A percentile compares a stretch with the other conserved stretches of the same genome.
Evolutionary conservation across 2,329 filamentous ascomycete species (phyloP).

Genomic region (Ophiostoma populinum): DNA sequence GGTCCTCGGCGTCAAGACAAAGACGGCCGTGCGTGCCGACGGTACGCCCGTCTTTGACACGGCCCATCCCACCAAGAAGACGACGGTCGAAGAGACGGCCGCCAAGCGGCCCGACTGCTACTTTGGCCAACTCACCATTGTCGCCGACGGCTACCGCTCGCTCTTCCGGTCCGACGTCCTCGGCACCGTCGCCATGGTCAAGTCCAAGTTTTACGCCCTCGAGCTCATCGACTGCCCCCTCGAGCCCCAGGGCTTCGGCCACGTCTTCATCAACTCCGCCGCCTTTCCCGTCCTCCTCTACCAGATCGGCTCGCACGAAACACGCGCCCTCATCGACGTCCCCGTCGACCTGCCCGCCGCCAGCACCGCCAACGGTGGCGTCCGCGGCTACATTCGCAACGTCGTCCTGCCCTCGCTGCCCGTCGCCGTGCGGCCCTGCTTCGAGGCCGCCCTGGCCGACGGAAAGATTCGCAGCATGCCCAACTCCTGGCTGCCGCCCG

Average conservation of each 20-base stretch:
- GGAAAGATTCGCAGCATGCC: slow-evolving; percentile 75
- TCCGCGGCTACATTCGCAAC: slow-evolving; percentile 68
- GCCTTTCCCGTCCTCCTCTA: slow-evolving; percentile 72
- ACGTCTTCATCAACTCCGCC: slow-evolving; percentile 63
- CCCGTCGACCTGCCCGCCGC: slow-evolving; percentile 63
- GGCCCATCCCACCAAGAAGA: not conserved
- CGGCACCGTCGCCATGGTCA: slow-evolving; percentile 46
- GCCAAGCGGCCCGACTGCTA: slow-evolving; percentile 51
- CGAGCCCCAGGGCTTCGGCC: slow-evolving; percentile 58
- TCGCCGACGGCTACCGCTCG: slow-evolving; percentile 83
- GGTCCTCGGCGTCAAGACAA: slow-evolving; percentile 67
- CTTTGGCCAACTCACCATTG: slow-evolving; percentile 75
- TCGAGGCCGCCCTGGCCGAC: slow-evolving; percentile 58
- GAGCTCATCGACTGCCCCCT: slow-evolving; percentile 80
- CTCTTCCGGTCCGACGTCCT: slow-evolving; percentile 77
- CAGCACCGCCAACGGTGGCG: slow-evolving; percentile 56
- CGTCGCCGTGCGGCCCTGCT: slow-evolving; percentile 49
- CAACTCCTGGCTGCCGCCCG: slow-evolving; percentile 77
- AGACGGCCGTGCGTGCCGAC: slow-evolving; percentile 33
- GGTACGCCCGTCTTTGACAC: slow-evolving; percentile 25
- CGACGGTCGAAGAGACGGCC: not conserved
- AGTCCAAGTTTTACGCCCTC: slow-evolving; percentile 82
- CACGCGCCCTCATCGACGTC: slow-evolving; percentile 75
- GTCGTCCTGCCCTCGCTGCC: slow-evolving; percentile 63
- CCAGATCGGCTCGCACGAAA: slow-evolving; percentile 92